Evolutionary conservation across 1,284 basidiomycete genomes (phyloP), one percentile per base, ranked within the genome.

Genomic region (Athelia psychrophila): DNA sequence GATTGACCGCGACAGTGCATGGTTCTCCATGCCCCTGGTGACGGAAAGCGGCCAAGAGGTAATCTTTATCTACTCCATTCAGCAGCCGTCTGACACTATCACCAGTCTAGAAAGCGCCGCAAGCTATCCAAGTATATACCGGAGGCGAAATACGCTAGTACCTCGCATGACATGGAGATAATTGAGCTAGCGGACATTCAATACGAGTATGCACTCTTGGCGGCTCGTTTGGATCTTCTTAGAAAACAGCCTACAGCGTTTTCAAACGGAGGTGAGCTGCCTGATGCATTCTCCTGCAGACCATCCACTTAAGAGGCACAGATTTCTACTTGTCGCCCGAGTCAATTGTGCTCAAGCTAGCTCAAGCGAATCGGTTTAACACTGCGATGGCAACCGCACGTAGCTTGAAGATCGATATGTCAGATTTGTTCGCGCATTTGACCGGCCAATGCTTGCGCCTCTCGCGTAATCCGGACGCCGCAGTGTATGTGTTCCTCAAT

Each of bases 131-230:
- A 79, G 56, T 81, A 88, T 64, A 85, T 98, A 42, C 95, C 95
- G 3, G 85, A 89, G 64, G 77, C 81, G 54, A 84, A 83, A 61
- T 88, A 84, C 54, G 69, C 80, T 16, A 65, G 72, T 44, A 83
- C 81, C 51, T 83, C 73, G 59, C 74, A 78, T 38, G 81, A 90
- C 50, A 78, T 86, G 24, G 91, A 94, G 63, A 80, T 97, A 47
- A 78, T 98, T 44, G 84, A 88, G 53, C 73, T 98, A 20, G 73
- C 75, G 18, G 93, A 97, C 68, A 87, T 99, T 58, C 84, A 91
- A 56, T 83, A 86, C 60, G 94, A 97, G 62, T 93, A 93, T 67
- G 78, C 86, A 9, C 71, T 96, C 20, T 77, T 96, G 42, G 78
- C 88, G 48, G 86, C 93, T 16, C 87, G 89, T 54, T 74, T 98